Base-by-base conservation (phyloP, 352 stramenopile genomes). In the Globisporangium abappressorium region DNA sequence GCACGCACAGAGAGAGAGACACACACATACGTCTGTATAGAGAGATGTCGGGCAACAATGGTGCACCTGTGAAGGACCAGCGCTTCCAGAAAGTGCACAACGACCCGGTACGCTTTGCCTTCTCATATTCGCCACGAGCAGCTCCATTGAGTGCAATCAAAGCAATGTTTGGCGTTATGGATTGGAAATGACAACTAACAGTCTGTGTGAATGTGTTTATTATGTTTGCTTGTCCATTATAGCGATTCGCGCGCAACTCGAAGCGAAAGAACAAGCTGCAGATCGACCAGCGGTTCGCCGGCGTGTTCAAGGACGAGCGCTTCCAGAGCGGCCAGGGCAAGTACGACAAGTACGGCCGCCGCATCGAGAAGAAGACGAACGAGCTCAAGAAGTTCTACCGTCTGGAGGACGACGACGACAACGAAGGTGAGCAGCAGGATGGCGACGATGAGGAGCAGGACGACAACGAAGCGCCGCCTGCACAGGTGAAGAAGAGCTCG, bases 81-180 rank as follows among this genome's bases (percentile, higher is more conserved):
- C 85, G 87, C 64, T 95, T 95, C 74, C 78, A 88, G 66, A 95
- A 93, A 75, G 87, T 95, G 64, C 85, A 95, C 74, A 90, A 92
- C 66, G 87, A 95, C 70, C 87, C 87, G 63, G 83, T 91, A 78
- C 60, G 43, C 6, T 22, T 49, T n/a, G 15, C 15, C 5, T 22
- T 49, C 20, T 49, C 41, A 49, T n/a, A 15, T 51, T 51, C 43
- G 74, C 69, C 18, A 15, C 56, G 33, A 62, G 56, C 56, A 62
- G 56, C 20, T 58, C 18, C 28, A 22, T 34, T 47, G 12, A 22
- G 24, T n/a, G 0, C 43, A 11, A 51, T 8, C 18, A 11, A 47
- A 7, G 15, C 15, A n/a, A 51, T 51, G 18, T 18, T 12, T 51
- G 43, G 20, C 8, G 43, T n/a, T 51, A 12, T 24, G 43, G 18